These are phyloP conservation scores for Cryptococcus sp. DNA, from an alignment of 1,284 basidiomycete species.

Conservation along the genomic window DNA sequence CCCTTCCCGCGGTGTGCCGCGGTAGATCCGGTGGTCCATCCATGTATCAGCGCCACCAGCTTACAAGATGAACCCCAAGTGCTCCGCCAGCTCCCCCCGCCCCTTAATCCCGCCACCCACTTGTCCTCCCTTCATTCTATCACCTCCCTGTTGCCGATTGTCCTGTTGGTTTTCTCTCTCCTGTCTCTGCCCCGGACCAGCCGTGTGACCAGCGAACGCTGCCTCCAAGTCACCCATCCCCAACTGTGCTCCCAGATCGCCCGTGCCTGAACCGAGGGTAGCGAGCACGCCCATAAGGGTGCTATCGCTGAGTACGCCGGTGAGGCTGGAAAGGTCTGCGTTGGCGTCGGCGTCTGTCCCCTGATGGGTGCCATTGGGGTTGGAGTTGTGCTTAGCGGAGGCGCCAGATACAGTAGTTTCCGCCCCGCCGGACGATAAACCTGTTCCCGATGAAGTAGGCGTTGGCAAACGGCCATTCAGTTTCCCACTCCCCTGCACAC, in stretches of 20 bases:
- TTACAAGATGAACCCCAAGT: neutral
- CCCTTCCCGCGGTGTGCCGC: too few species aligned
- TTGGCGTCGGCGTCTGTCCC: neutral
- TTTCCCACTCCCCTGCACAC: too few species aligned
- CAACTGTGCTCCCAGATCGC: neutral
- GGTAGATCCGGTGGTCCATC: too few species aligned
- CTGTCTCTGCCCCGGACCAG: neutral
- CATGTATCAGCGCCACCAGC: too few species aligned
- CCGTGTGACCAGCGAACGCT: neutral
- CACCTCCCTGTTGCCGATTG: neutral
- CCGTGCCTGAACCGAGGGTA: neutral
- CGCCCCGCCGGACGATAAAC: too few species aligned
- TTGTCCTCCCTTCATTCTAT: neutral
- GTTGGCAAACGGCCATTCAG: too few species aligned
- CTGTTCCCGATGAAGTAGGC: too few species aligned
- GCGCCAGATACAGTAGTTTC: too few species aligned
- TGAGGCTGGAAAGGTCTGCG: neutral
- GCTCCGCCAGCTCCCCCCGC: neutral
- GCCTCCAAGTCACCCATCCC: neutral
- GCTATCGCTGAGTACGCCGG: neutral
- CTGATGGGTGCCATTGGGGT: too few species aligned
- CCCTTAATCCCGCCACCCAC: neutral
- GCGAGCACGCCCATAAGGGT: neutral
- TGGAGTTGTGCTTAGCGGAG: too few species aligned
- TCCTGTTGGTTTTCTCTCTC: neutral